Evolutionary conservation across 768 basidiomycete genomes (phyloP), one percentile per base, ranked within the genome.

Genomic region (Boletus vinaceobasis): DNA sequence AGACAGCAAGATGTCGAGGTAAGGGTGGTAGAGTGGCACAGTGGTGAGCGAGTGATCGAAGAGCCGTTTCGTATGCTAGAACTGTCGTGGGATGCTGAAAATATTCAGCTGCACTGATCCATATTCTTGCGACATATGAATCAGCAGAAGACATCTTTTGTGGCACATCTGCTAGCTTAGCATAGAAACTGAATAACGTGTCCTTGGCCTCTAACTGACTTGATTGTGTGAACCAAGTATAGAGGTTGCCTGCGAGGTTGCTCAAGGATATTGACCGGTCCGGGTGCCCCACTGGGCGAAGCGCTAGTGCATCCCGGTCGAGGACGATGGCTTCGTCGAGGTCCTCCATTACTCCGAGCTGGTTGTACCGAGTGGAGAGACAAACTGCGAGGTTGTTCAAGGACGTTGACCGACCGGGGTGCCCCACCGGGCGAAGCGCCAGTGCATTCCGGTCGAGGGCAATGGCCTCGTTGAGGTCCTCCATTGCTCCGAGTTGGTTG

Each of bases 51-150:
- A n/a, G n/a, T n/a, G n/a, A 36, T 3, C 15, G 36, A 36, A 36
- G 36, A 40, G 7, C 9, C 4, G 37, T 17, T 38, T 19, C 9
- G 11, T 38, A 40, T 7, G 39, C 39, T 6, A 23, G 46, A n/a
- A 60, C n/a, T n/a, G 33, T 39, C 0, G 62, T 61, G 19, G 21
- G 23, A 38, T 63, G 58, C 2, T 36, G 13, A 17, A 57, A 43
- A 2, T 19, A 0, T 35, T 53, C 47, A 1, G 62, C 58, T 0
- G 2, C 36, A 26, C 9, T 7, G 5, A 43, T 14, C 48, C 58
- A 43, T 47, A 21, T 32, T 17, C 21, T 23, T 5, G 55, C 17
- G 1, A 44, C 52, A 31, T 10, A 43, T 4, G 37, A 7, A 32
- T 56, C 39, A 1, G 10, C 10, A 0, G 15, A 23, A 14, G 32